Base-by-base conservation (phyloP, 441 rosid genomes). In the Capsella rubella region DNA sequence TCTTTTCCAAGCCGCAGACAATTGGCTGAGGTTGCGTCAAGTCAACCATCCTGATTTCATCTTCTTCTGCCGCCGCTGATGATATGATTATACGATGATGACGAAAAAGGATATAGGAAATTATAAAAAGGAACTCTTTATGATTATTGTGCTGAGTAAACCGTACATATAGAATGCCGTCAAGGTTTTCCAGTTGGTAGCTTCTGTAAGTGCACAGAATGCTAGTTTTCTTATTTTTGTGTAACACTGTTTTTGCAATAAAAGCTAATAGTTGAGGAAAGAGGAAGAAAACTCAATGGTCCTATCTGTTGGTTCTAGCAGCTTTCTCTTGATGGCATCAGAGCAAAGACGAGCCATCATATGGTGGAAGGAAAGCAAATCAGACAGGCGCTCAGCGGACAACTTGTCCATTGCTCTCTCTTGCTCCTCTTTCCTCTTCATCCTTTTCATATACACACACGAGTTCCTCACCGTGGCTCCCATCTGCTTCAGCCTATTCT, bases 1-100 rank as follows among this genome's bases (percentile, higher is more conserved):
- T 31, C 89, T 89, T 67, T 70, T 82, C 54, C 87, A 80, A 75
- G 82, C 74, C 12, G 97, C 93, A 25, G 90, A 85, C 53, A 64
- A 69, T 53, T 83, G 85, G 92, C 70, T 89, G 73, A 79, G 85
- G 75, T 62, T 70, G 61, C 28, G 57, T 77, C 71, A 84, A 46
- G 95, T 87, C 73, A 81, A 77, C 81, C 95, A 91, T 62, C 97
- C 97, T 37, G 95, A 91, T 80, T 91, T 88, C 84, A 25, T 73
- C 69, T 89, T 89, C 76, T 91, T 91, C 85, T 74, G 81, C 77
- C 74, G 85, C 56, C 78, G 82, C 79, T 77, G 64, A 63, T 75
- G 73, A 32, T 43, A 42, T 10, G 13, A 52, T 52, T 52, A 53
- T 42, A 75, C 34, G 1, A 60, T 28, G 75, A 71, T 49, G 72